These are phyloP conservation scores for Colletotrichum nymphaeae DNA, from an alignment of 2,329 filamentous ascomycete species.

Conservation along the genomic window DNA sequence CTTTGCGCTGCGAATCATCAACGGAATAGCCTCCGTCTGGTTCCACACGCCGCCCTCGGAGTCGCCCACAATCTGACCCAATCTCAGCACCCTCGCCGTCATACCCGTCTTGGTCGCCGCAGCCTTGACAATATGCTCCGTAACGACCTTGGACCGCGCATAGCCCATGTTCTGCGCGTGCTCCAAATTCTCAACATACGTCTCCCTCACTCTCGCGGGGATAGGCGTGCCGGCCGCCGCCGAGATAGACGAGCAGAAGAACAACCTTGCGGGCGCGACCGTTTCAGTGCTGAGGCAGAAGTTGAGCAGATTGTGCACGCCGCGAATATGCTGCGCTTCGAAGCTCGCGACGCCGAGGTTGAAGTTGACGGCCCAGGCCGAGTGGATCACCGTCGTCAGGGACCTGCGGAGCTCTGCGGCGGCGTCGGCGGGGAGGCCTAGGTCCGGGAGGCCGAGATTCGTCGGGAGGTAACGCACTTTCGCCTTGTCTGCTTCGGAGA, in stretches of 20 bases:
- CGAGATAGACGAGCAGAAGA: conserved; percentile 58
- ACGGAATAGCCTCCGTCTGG: conserved; percentile 58
- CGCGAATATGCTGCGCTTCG: conserved; percentile 57
- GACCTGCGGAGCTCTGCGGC: conserved; percentile 42
- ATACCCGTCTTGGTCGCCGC: conserved; percentile 45
- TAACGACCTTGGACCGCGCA: conserved; percentile 60
- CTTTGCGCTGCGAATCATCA: conserved; percentile 59
- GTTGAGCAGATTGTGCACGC: conserved; percentile 56
- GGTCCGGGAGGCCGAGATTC: conserved; percentile 52
- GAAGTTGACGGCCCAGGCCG: conserved; percentile 67
- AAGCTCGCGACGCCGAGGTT: conserved; percentile 60
- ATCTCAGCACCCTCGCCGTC: conserved; percentile 49
- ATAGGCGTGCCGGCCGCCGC: conserved; percentile 52
- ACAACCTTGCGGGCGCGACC: conserved; percentile 49
- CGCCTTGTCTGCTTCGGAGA: conserved; percentile 47
- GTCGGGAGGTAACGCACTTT: conserved; percentile 52
- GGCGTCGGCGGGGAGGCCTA: conserved; percentile 49
- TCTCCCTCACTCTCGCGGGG: conserved; percentile 49
- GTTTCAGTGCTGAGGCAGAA: conserved; percentile 50
- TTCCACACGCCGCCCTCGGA: conserved; percentile 60
- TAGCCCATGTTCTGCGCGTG: conserved; percentile 63
- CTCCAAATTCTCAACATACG: conserved; percentile 44
- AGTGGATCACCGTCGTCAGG: conserved; percentile 59
- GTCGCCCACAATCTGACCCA: conserved; percentile 61
- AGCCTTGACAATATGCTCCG: conserved; percentile 55